Evolutionary conservation across 306 rosid species (phyloP), one percentile per base, ranked within the genome.

Genomic region (Sechiopsis laciniata): DNA sequence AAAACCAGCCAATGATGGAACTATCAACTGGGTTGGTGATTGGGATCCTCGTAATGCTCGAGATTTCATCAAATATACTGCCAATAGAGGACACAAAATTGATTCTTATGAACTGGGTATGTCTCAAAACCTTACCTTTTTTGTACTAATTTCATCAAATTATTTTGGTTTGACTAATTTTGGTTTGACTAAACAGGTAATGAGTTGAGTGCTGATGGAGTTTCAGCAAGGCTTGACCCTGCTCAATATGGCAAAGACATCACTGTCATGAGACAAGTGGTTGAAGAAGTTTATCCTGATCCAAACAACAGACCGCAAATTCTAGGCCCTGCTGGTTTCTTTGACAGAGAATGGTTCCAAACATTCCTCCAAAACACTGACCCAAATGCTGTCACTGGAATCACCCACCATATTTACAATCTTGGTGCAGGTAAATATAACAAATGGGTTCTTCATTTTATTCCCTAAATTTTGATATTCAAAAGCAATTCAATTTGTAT

Each of bases 371-470:
- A 76, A 10, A 69, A 78, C 70, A 67, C 80, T 7, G 84, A 61
- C 21, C 87, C 84, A 5, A 88, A 81, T 35, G 89, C 77, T 13
- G 76, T 88, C 1, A 83, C 86, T 69, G 87, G 80, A 1, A 80
- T 88, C 14, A 83, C 91, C 3, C 95, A 88, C 65, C 96, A 90
- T 51, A 82, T 87, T 48, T 90, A 88, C 81, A 87, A 85, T 78
- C 91, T 90, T 42, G 95, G 96, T 70, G 83, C 91, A 55, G 96
- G 92, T 85, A 77, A 13, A 48, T 75, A 26, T 26, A 26, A 62
- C 4, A 48, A 48, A 3, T 13, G 52, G 3, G 4, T 48, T 48
- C 37, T 32, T 11, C 4, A 11, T 48, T 48, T 10, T 10, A 48
- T 48, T 48, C 4, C 12, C 51, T n/a, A 42, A 42, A 42, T 42